Evolutionary conservation across 495 filamentous ascomycete genomes (phyloP).

Genomic region (Pyronema omphalodes): DNA sequence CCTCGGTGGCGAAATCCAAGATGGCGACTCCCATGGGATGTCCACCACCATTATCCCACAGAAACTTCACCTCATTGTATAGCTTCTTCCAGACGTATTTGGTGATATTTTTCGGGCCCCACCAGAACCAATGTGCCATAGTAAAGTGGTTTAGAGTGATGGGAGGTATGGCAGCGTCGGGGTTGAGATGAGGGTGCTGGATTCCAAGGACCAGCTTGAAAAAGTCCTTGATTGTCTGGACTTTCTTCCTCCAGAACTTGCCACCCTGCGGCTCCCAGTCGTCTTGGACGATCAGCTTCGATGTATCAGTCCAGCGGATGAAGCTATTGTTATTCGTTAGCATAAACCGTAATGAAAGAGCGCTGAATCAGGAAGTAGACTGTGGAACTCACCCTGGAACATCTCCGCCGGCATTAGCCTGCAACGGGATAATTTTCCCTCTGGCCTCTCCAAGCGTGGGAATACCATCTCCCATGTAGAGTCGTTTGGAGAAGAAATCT

Average conservation of each 20-base stretch:
- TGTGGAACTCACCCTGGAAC: not conserved
- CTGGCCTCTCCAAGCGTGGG: slow-evolving; percentile 21
- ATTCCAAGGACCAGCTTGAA: not conserved
- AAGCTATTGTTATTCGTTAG: not conserved
- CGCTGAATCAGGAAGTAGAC: not conserved
- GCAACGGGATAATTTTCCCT: slow-evolving; percentile 20
- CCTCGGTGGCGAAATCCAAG: not conserved
- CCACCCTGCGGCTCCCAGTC: slow-evolving; percentile 2
- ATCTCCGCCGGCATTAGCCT: slow-evolving; percentile 18
- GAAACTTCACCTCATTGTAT: not conserved
- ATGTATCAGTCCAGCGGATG: slow-evolving; percentile 2
- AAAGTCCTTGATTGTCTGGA: not conserved
- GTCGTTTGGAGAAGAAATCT: not conserved
- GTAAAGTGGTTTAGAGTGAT: not conserved
- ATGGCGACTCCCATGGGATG: not conserved
- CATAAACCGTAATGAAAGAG: not conserved
- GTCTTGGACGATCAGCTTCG: slow-evolving; percentile 8
- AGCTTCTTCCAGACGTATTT: not conserved
- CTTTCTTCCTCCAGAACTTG: not conserved
- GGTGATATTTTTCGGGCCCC: not conserved
- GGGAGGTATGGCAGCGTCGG: not conserved
- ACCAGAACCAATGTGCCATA: not conserved
- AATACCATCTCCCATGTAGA: slow-evolving; percentile 15
- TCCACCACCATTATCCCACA: not conserved
- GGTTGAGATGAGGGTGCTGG: not conserved